Conservation (phyloP, 176 grass and related monocot species). For the Bothriochloa decipiens region DNA sequence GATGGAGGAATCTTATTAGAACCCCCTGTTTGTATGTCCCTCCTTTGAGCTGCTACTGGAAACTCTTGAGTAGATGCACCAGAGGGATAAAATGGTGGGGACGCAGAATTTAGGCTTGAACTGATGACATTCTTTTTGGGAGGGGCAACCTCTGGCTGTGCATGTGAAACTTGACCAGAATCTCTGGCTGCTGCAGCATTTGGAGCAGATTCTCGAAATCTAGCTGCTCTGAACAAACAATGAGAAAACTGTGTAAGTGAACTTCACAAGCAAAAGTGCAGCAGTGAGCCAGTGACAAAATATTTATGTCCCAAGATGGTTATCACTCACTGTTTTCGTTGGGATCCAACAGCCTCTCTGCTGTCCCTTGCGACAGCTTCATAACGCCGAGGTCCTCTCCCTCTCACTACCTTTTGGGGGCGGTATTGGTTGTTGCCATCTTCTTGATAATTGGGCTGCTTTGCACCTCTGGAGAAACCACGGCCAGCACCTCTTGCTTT, state of each 20-base stretch:
- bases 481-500: constrained; percentile 50
- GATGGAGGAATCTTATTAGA: constrained; percentile 58
- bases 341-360: constrained; percentile 54
- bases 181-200: constrained; percentile 48
- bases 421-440: constrained; percentile 61
- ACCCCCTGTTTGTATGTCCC: constrained; percentile 51
- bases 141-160: constrained; percentile 42
- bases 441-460: constrained; percentile 55
- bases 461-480: constrained; percentile 65
- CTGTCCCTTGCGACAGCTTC: constrained; percentile 68
- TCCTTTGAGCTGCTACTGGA: constrained; percentile 51
- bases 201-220: constrained; percentile 46
- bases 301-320: constrained; percentile 33
- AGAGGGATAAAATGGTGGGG: constrained; percentile 93
- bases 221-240: constrained; percentile 52
- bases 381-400: constrained; percentile 87
- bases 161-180: constrained; percentile 52
- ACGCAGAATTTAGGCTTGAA: constrained; percentile 90
- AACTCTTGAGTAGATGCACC: constrained; percentile 56
- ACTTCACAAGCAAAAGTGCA: constrained; percentile 34
- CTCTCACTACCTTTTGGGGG: constrained; percentile 60
- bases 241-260: constrained; percentile 11
- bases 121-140: constrained; percentile 64
- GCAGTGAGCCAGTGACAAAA: not conserved
- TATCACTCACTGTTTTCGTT: constrained; percentile 75